Evolutionary conservation across 2,329 filamentous ascomycete genomes (phyloP).

Genomic region (Pseudonectria buxi): DNA sequence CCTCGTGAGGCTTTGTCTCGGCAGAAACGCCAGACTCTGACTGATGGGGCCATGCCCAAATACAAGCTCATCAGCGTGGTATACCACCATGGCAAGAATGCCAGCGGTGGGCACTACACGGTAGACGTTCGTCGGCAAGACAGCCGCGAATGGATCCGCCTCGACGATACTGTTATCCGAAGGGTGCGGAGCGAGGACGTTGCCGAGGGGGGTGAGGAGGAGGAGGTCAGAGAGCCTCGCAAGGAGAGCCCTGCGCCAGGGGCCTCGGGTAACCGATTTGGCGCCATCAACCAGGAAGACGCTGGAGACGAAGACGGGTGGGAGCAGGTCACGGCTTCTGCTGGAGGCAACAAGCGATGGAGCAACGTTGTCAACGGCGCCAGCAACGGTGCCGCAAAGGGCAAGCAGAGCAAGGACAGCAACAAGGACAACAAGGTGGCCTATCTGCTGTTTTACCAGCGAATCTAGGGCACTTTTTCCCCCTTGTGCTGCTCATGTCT

Average conservation of each 20-base stretch:
- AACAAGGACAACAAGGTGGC: slow-evolving; percentile 94
- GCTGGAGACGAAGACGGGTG: slow-evolving; percentile 64
- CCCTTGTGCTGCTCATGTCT: too few species aligned
- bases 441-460: slow-evolving; percentile 93
- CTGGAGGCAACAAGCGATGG: slow-evolving; percentile 65
- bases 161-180: slow-evolving; percentile 88
- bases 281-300: slow-evolving; percentile 60
- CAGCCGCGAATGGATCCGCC: slow-evolving; percentile 88
- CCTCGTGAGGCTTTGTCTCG: slow-evolving; percentile 82
- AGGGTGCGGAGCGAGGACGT: slow-evolving; percentile 84
- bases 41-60: slow-evolving; percentile 64
- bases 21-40: slow-evolving; percentile 57
- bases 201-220: slow-evolving; percentile 75
- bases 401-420: slow-evolving; percentile 53
- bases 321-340: slow-evolving; percentile 65
- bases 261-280: slow-evolving; percentile 65
- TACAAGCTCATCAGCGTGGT: slow-evolving; percentile 87
- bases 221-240: slow-evolving; percentile 55
- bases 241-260: slow-evolving; percentile 22
- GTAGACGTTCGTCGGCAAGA: slow-evolving; percentile 95
- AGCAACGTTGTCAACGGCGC: slow-evolving; percentile 60
- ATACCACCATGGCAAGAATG: slow-evolving; percentile 96
- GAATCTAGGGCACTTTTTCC: slow-evolving; percentile 41
- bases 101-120: slow-evolving; percentile 93
- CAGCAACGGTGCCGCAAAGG: slow-evolving; percentile 49